Conservation (phyloP, 164 flowering plant species). For the Aristolochia fimbriata region DNA sequence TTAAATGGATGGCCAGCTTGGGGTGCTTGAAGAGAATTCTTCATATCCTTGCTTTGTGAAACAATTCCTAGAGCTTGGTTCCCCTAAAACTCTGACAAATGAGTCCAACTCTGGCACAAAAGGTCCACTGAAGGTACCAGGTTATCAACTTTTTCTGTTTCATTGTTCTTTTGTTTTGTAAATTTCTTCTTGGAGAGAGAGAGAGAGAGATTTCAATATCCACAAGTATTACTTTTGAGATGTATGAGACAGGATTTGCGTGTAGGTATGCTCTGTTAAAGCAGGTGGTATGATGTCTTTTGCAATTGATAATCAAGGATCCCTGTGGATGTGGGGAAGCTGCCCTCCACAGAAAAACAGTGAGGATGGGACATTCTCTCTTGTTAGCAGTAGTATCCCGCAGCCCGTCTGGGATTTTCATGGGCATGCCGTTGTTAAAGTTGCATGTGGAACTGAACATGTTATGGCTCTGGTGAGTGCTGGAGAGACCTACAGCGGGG, state of each 20-base stretch:
- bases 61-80: slow-evolving; percentile 35
- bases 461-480: slow-evolving; percentile 68
- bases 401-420: slow-evolving; percentile 59
- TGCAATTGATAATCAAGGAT: slow-evolving; percentile 74
- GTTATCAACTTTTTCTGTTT: neutral
- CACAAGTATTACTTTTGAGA: neutral
- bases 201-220: too few relatives aligned
- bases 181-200: too few relatives aligned
- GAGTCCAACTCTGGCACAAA: slow-evolving; percentile 22
- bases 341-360: slow-evolving; percentile 33
- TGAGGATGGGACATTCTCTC: slow-evolving; percentile 29
- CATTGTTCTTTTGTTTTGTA: neutral
- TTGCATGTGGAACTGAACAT: slow-evolving; percentile 94
- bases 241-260: too few relatives aligned
- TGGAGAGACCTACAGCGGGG: slow-evolving; percentile 39
- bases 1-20: slow-evolving; percentile 81
- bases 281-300: slow-evolving; percentile 94
- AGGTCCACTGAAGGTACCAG: slow-evolving; percentile 48
- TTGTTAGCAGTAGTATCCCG: slow-evolving; percentile 39
- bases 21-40: slow-evolving; percentile 42
- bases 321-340: slow-evolving; percentile 93
- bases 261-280: slow-evolving; percentile 51
- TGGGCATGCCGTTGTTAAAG: slow-evolving; percentile 79
- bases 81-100: slow-evolving; percentile 25
- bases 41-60: slow-evolving; percentile 44